Base-by-base conservation (phyloP, 345 rosid genomes). In the Sisymbrium altissimum region DNA sequence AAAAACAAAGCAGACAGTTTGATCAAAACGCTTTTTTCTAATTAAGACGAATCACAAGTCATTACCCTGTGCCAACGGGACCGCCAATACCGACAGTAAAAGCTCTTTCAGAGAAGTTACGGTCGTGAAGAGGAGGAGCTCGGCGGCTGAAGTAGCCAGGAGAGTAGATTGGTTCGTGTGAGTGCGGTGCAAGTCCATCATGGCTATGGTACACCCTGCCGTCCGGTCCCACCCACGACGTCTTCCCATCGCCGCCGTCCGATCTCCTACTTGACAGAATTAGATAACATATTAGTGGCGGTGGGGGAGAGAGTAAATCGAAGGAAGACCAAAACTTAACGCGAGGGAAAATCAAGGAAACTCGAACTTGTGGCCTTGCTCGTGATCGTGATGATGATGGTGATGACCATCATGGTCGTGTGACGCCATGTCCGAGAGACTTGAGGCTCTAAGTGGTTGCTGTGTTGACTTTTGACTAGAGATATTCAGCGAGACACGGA, bases 61-160 rank as follows among this genome's bases (percentile, higher is more conserved):
- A 46, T 7, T 89, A 93, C 98, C 98, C 97, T 15, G 99, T 92
- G 55, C 97, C 99, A 58, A 92, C 97, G 70, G 96, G 99, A 36
- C 99, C 97, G 23, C 97, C 99, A 61, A 95, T 95, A 48, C 99
- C 97, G 64, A 92, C 84, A 30, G 97, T 95, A 74, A 95, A 92
- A 59, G 97, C 99, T 77, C 99, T 81, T 81, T 95, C 99, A 44
- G 72, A 83, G 80, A 92, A 92, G 82, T 88, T 83, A 70, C 99
- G 85, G 58, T 77, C 70, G 39, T 80, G 48, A 65, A 92, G 82
- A 4, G 97, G 97, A 6, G 81, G 97, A 78, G 99, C 99, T 80
- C 97, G 82, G 78, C 89, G 84, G 71, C 85, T 86, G 79, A 92
- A 92, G 86, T 64, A 95, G 38, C 99, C 97, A 63, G 99, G 97